Base-by-base conservation (phyloP, 371 early-diverging fungal species). In the Mortierella polycephala region DNA sequence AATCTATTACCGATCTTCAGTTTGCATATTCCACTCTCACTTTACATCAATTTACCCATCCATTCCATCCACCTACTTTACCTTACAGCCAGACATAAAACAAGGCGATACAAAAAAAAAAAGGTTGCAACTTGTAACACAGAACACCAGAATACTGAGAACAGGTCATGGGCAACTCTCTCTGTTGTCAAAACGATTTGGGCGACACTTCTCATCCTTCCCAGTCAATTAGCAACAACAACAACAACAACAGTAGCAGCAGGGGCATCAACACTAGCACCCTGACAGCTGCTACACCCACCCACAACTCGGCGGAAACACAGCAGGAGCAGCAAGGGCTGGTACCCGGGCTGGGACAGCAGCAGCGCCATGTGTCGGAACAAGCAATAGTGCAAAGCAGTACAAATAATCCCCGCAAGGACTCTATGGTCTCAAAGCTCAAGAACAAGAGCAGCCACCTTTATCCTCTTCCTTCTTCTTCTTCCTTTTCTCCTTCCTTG, bases 381-480 rank as follows among this genome's bases (percentile, higher is more conserved):
- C 37, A 6, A 1, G 14, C 41, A 2, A 42, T 18, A 30, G 30
- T 44, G 14, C 39, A 9, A 11, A 20, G 41, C 54, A 10, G 16
- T 16, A 41, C n/a, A 51, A 54, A 42, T 6, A 11, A 6, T 30
- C 7, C 16, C 9, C 40, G 40, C 37, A 37, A 18, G 45, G 47
- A 6, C 9, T 62, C 54, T 13, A 40, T 37, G 20, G 11, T 50
- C 39, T 54, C 52, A 44, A 54, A 44, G 54, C 12, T 44, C 41
- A 54, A 53, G 54, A 18, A 13, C 8, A 37, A 62, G 30, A 40
- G 23, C 63, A 53, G 54, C 54, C 54, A 42, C 57, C 53, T 51
- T 52, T 8, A n/a, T 39, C 21, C 10, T 1, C 41, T 23, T n/a
- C 51, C 42, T 18, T 30, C 53, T 49, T 46, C 42, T 23, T 20